phyloP scores from a whole-genome alignment of 345 rosid genomes.

The Erucastrum elatum region DNA sequence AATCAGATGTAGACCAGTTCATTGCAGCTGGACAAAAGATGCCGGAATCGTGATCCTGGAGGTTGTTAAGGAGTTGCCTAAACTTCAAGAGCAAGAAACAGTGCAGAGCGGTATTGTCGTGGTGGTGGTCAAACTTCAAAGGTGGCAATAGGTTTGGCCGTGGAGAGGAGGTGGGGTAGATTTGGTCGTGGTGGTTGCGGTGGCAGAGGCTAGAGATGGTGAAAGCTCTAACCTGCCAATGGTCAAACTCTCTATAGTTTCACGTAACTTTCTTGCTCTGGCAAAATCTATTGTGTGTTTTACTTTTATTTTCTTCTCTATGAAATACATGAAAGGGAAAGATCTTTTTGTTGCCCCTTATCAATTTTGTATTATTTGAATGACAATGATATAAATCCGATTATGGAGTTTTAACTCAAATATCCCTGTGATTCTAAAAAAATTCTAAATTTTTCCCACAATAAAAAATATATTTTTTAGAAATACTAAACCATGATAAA shows the following conservation, averaged over 20 bases:
- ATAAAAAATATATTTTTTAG: too few species aligned
- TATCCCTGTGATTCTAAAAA: too few species aligned
- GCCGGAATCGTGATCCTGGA: constrained; percentile 67
- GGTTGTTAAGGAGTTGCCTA: constrained; percentile 67
- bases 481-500: too few species aligned
- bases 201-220: constrained; percentile 42
- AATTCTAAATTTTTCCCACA: too few species aligned
- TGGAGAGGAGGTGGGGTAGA: constrained; percentile 36
- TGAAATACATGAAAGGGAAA: constrained; percentile 9
- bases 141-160: constrained; percentile 32
- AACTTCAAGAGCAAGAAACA: constrained; percentile 64
- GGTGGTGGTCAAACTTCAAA: too few species aligned
- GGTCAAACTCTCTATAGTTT: neutral
- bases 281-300: neutral
- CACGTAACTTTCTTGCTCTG: neutral
- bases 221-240: constrained; percentile 10
- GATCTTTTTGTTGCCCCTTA: neutral
- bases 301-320: neutral
- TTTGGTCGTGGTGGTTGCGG: constrained; percentile 41
- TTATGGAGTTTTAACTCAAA: too few species aligned
- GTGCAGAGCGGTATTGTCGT: constrained; percentile 26
- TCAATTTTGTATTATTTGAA: constrained; percentile 38
- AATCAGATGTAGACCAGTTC: constrained; percentile 61
- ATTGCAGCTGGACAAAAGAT: constrained; percentile 61
- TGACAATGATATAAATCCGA: constrained; percentile 39